Evolutionary conservation across 106 monocot genomes (phyloP).

Genomic region (Gastrodia elata): DNA sequence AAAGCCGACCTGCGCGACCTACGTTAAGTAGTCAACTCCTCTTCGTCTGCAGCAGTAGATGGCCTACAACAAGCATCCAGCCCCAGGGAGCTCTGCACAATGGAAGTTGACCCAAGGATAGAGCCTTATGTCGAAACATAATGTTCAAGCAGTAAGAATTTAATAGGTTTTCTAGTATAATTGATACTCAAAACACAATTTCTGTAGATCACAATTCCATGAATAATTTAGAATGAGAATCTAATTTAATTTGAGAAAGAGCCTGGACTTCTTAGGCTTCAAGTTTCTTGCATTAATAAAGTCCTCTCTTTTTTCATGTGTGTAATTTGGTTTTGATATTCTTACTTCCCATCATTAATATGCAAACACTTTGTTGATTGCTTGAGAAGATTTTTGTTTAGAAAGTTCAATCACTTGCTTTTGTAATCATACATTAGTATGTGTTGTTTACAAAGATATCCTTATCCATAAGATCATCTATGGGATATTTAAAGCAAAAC

Average conservation of each 20-base stretch:
- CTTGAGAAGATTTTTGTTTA: too few relatives aligned
- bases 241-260: background rate
- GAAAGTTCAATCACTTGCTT: too few relatives aligned
- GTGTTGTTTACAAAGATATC: too few relatives aligned
- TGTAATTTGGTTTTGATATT: background rate
- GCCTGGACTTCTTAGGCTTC: background rate
- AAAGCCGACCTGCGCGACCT: background rate
- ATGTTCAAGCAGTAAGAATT: background rate
- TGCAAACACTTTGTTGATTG: background rate
- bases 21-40: background rate
- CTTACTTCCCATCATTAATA: background rate
- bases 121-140: conserved; percentile 57
- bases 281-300: background rate
- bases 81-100: conserved; percentile 41
- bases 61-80: conserved; percentile 23
- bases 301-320: background rate
- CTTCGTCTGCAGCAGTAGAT: conserved; percentile 13
- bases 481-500: too few relatives aligned
- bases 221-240: background rate
- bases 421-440: too few relatives aligned
- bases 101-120: conserved; percentile 38
- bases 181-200: background rate
- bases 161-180: background rate
- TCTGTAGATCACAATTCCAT: background rate
- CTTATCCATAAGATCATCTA: too few relatives aligned